These are phyloP conservation scores for Cenchrus americanus DNA, from an alignment of 176 grass and related monocot genomes.

Conservation along the genomic window DNA sequence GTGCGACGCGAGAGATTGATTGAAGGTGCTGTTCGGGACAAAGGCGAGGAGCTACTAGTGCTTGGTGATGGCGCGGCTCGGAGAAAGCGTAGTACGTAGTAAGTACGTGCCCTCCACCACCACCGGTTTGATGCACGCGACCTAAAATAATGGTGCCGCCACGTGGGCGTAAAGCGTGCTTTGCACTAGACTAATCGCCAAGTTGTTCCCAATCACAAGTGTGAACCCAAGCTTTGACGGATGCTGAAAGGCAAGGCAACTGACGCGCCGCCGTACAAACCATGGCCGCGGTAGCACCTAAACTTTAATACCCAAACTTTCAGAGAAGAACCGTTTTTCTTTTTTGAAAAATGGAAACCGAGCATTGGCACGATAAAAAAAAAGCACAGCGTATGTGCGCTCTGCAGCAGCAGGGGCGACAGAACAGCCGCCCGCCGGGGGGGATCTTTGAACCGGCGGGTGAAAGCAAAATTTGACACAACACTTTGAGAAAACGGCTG, in stretches of 20 bases:
- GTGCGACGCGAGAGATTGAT: background rate
- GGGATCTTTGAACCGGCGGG: conserved; percentile 45
- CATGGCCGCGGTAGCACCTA: background rate
- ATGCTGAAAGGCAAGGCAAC: conserved; percentile 2
- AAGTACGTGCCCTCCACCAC: background rate
- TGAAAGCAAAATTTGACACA: conserved; percentile 50
- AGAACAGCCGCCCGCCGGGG: conserved; percentile 21
- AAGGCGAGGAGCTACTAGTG: background rate
- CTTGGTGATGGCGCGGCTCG: conserved; percentile 38
- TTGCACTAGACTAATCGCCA: conserved; percentile 25
- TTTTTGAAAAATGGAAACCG: background rate
- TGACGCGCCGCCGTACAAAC: background rate
- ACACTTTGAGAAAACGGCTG: background rate
- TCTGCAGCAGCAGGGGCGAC: background rate
- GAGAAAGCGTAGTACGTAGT: background rate
- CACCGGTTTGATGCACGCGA: conserved; percentile 14
- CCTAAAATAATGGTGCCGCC: conserved; percentile 41
- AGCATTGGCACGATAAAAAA: background rate
- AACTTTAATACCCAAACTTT: background rate
- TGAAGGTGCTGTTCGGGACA: background rate
- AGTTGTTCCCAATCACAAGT: conserved; percentile 5
- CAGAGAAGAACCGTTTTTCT: background rate
- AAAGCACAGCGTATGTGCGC: background rate
- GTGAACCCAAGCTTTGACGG: conserved; percentile 29
- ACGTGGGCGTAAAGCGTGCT: conserved; percentile 22